These are phyloP conservation scores for Paraphoma sp. DNA, from an alignment of 2,329 filamentous ascomycete species.

Conservation along the genomic window DNA sequence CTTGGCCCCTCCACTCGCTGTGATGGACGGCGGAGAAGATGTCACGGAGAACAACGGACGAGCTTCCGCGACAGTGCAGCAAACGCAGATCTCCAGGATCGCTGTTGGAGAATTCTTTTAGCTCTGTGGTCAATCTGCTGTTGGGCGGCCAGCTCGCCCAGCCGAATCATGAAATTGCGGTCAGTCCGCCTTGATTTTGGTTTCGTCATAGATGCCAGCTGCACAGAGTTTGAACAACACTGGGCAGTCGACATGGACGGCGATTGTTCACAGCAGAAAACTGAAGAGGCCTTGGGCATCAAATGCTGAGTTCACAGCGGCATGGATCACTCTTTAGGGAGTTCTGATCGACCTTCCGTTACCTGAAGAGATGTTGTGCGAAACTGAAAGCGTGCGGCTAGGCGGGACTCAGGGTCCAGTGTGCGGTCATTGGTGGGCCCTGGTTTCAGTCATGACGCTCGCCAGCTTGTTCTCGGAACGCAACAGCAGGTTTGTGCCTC, in stretches of 20 bases:
- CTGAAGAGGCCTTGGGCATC: background rate
- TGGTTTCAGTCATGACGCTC: slow-evolving; percentile 14
- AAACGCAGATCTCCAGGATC: too few relatives aligned
- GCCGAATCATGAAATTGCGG: background rate
- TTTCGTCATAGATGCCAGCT: background rate
- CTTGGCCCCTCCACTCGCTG: background rate
- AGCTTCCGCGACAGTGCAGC: background rate
- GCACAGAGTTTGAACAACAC: too few relatives aligned
- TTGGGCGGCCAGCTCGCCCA: background rate
- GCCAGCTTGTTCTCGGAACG: slow-evolving; percentile 7
- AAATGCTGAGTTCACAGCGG: background rate
- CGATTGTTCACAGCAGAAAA: too few relatives aligned
- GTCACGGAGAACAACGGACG: background rate
- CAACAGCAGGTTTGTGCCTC: slow-evolving; percentile 11
- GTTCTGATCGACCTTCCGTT: background rate
- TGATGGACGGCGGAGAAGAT: background rate
- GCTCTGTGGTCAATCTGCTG: background rate
- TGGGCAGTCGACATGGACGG: too few relatives aligned
- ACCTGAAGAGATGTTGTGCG: background rate
- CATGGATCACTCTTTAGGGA: background rate
- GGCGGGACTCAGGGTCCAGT: slow-evolving; percentile 10
- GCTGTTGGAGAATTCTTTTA: background rate
- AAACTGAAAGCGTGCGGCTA: background rate
- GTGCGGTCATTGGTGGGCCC: slow-evolving; percentile 4
- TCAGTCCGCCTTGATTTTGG: background rate